Evolutionary conservation across 441 rosid genomes (phyloP).

Genomic region (Euphorbia celastroides): DNA sequence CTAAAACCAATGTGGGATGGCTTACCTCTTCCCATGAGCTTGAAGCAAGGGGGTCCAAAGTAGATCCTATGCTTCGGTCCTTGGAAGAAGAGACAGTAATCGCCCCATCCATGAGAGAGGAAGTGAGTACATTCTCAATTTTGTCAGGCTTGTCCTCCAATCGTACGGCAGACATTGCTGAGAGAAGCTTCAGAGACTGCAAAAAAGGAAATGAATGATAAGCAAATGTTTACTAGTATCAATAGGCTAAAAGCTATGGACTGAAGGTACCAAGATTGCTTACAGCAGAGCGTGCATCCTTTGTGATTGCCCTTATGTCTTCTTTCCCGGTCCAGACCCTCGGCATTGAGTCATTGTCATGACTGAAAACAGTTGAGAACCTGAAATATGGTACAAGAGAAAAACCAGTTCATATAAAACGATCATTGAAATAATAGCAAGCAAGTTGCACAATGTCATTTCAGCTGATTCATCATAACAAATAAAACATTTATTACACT

Average conservation of each 20-base stretch:
- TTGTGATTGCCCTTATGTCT: conserved; percentile 65
- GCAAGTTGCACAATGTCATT: not conserved
- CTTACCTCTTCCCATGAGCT: conserved; percentile 79
- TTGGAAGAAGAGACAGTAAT: conserved; percentile 36
- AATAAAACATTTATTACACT: too few species aligned
- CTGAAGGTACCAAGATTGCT: conserved; percentile 13
- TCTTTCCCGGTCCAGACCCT: conserved; percentile 88
- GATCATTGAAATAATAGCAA: conserved; percentile 10
- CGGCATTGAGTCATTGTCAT: conserved; percentile 64
- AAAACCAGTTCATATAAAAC: conserved; percentile 14
- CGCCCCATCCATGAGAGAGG: conserved; percentile 55
- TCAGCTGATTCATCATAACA: too few species aligned
- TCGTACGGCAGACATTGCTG: conserved; percentile 67
- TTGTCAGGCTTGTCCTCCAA: conserved; percentile 68
- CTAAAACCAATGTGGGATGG: not conserved
- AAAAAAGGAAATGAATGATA: conserved; percentile 16
- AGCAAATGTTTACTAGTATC: conserved; percentile 14
- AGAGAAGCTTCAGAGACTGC: conserved; percentile 63
- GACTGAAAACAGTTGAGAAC: conserved; percentile 66
- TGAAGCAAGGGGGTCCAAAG: conserved; percentile 59
- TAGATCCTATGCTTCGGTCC: conserved; percentile 37
- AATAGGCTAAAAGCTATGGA: not conserved
- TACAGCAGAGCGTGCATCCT: conserved; percentile 69
- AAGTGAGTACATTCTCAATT: conserved; percentile 45
- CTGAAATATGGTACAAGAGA: conserved; percentile 33